Conservation (phyloP, 306 rosid species). For the Heteromeles arbutifolia region DNA sequence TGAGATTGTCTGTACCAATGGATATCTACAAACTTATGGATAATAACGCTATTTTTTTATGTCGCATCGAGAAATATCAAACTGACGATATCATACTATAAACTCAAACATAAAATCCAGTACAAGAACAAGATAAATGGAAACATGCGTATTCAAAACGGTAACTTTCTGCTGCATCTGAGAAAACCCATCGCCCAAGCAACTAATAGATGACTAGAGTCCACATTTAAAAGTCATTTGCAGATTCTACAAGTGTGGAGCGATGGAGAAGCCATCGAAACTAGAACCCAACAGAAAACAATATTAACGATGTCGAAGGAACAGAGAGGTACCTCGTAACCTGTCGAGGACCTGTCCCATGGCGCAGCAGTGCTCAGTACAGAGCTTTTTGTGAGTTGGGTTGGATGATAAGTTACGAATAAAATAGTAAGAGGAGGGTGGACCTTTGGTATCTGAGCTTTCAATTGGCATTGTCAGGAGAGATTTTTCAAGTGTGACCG, state of each 20-base stretch:
- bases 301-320: not conserved
- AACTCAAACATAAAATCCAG: no score
- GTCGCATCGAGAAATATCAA: no score
- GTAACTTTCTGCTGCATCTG: no score
- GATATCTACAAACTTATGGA: not conserved
- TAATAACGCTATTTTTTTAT: no score
- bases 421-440: not conserved
- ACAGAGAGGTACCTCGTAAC: slow-evolving; percentile 34
- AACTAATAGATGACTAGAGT: no score
- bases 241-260: not conserved
- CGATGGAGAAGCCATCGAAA: not conserved
- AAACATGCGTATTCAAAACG: no score
- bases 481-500: no score
- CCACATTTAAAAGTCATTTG: no score
- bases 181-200: no score
- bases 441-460: not conserved
- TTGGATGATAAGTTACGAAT: not conserved
- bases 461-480: no score
- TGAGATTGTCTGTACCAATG: not conserved
- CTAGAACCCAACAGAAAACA: not conserved
- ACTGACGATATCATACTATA: no score
- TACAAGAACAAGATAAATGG: no score
- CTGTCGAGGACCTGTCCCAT: slow-evolving; percentile 60
- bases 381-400: not conserved
- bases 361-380: not conserved